phyloP scores from a whole-genome alignment of 1,139 yeast genomes.

The Magnusiomyces sp. region DNA sequence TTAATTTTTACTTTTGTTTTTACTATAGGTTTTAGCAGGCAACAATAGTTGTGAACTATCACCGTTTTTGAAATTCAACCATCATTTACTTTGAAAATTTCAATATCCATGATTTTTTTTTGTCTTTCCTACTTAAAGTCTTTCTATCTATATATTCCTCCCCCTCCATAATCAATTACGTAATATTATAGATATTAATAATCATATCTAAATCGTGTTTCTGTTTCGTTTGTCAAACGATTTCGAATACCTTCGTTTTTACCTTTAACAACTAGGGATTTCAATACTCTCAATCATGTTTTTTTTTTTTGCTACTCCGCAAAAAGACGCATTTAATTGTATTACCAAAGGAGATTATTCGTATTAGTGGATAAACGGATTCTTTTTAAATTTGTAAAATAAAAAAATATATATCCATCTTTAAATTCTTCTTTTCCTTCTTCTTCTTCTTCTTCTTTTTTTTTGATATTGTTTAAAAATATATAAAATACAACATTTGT shows the following conservation, averaged over 20 bases:
- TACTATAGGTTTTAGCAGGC: too few relatives aligned
- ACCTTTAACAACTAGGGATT: not conserved
- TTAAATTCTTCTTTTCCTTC: not conserved
- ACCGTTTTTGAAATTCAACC: not conserved
- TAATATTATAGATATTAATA: too few relatives aligned
- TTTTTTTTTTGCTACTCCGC: not conserved
- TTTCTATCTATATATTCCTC: too few relatives aligned
- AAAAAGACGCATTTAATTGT: not conserved
- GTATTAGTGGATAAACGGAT: not conserved
- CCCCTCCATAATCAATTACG: too few relatives aligned
- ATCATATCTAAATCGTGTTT: too few relatives aligned
- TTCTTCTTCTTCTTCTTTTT: too few relatives aligned
- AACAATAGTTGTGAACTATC: too few relatives aligned
- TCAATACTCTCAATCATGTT: not conserved
- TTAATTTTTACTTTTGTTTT: not conserved
- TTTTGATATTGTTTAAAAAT: not conserved
- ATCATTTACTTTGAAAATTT: not conserved
- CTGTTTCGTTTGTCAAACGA: too few relatives aligned
- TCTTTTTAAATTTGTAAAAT: not conserved
- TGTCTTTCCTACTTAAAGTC: too few relatives aligned
- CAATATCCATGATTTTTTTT: too few relatives aligned
- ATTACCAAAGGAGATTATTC: not conserved
- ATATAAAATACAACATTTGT: too few relatives aligned
- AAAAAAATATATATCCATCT: not conserved
- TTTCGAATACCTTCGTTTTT: not conserved